These are phyloP conservation scores for Didymella segeticola DNA, from an alignment of 2,329 filamentous ascomycete genomes.

Conservation along the genomic window DNA sequence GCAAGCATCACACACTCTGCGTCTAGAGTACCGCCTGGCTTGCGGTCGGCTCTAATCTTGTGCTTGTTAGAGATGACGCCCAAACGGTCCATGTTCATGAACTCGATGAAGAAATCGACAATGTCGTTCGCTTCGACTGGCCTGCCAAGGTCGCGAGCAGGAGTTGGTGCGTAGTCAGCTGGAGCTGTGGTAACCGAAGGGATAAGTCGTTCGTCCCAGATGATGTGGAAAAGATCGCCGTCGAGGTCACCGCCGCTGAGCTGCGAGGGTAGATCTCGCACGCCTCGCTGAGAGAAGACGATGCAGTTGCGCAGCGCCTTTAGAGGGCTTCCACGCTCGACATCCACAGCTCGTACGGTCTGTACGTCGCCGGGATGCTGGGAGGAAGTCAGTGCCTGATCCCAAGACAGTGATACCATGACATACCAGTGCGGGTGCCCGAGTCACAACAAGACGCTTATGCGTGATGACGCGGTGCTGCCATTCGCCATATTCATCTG, in stretches of 20 bases:
- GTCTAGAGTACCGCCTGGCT: constrained; percentile 35
- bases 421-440: constrained; percentile 71
- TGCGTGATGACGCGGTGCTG: constrained; percentile 21
- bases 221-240: constrained; percentile 81
- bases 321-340: constrained; percentile 68
- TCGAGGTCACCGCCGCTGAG: constrained; percentile 84
- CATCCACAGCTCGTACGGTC: constrained; percentile 63
- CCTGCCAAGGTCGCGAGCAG: constrained; percentile 65
- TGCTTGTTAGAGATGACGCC: constrained; percentile 53
- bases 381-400: background rate
- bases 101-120: constrained; percentile 75
- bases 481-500: constrained; percentile 31
- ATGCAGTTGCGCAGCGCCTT: constrained; percentile 73
- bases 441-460: constrained; percentile 68
- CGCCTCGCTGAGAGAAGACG: constrained; percentile 75
- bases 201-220: constrained; percentile 68
- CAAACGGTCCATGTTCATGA: constrained; percentile 52
- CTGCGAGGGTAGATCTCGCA: constrained; percentile 77
- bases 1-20: constrained; percentile 48
- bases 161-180: constrained; percentile 72
- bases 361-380: constrained; percentile 80
- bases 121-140: constrained; percentile 70
- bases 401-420: no score
- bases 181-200: constrained; percentile 58
- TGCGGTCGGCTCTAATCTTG: constrained; percentile 51